Conservation (phyloP, 2,329 filamentous ascomycete species). For the Leptographium lundbergii region DNA sequence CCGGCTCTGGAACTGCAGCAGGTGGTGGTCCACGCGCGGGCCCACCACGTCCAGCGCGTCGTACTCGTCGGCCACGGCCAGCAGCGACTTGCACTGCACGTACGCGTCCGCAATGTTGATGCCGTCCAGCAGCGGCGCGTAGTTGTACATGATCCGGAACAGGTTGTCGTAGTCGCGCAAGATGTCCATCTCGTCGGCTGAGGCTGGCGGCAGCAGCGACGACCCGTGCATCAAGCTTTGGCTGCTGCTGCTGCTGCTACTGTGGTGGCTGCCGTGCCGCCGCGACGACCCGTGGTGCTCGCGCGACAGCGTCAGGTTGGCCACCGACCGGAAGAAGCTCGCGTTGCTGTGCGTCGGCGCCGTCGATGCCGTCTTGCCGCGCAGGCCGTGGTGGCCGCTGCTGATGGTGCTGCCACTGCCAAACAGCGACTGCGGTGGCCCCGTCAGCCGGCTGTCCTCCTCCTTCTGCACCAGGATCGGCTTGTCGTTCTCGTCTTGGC, state of each 20-base stretch:
- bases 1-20: slow-evolving; percentile 79
- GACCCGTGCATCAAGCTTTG: slow-evolving; percentile 6
- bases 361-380: not conserved
- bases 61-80: slow-evolving; percentile 87
- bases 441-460: slow-evolving; percentile 21
- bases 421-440: slow-evolving; percentile 37
- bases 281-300: slow-evolving; percentile 26
- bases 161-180: slow-evolving; percentile 91
- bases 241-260: not conserved
- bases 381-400: too few species aligned
- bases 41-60: slow-evolving; percentile 81
- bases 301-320: slow-evolving; percentile 50
- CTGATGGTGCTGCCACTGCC: slow-evolving; percentile 31
- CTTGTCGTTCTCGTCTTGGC: slow-evolving; percentile 58
- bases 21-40: slow-evolving; percentile 82
- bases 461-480: slow-evolving; percentile 83
- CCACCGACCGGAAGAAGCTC: slow-evolving; percentile 77
- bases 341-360: slow-evolving; percentile 19
- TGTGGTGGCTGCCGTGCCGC: slow-evolving; percentile 20
- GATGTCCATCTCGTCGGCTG: slow-evolving; percentile 56
- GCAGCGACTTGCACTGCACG: slow-evolving; percentile 81
- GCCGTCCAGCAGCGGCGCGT: slow-evolving; percentile 66
- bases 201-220: slow-evolving; percentile 27
- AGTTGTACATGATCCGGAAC: slow-evolving; percentile 93
- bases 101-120: slow-evolving; percentile 89